A percentile compares a stretch with the other conserved stretches of the same genome.
Conservation (phyloP, 2,329 filamentous ascomycete genomes). For the Monosporascus ibericus region DNA sequence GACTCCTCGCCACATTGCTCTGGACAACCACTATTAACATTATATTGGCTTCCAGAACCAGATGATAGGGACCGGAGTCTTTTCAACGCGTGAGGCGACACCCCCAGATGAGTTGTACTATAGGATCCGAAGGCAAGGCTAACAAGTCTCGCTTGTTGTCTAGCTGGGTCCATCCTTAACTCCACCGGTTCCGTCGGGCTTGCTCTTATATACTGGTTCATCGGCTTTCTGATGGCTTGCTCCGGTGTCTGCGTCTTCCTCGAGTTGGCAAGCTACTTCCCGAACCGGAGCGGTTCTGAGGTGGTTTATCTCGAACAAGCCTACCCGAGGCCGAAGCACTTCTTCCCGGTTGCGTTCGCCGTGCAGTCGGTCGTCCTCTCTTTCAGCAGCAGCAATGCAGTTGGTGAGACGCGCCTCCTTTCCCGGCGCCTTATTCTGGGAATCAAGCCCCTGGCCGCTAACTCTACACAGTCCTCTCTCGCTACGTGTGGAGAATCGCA, state of each 20-base stretch:
- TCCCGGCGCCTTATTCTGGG: neutral
- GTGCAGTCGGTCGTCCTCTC: slow-evolving; percentile 50
- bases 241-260: slow-evolving; percentile 45
- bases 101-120: neutral
- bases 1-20: too few species aligned
- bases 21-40: too few species aligned
- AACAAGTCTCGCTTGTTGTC: too few species aligned
- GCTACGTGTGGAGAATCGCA: slow-evolving; percentile 56
- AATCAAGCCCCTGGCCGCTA: neutral
- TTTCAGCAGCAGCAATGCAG: slow-evolving; percentile 51
- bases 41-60: slow-evolving; percentile 26
- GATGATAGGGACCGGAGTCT: slow-evolving; percentile 59
- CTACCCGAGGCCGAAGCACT: slow-evolving; percentile 49
- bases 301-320: slow-evolving; percentile 55
- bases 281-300: slow-evolving; percentile 49
- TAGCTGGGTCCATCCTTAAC: slow-evolving; percentile 42
- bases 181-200: slow-evolving; percentile 48
- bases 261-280: slow-evolving; percentile 50
- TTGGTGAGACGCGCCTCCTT: slow-evolving; percentile 31
- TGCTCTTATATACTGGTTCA: slow-evolving; percentile 47
- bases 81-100: slow-evolving; percentile 30
- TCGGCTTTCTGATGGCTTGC: slow-evolving; percentile 43
- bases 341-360: slow-evolving; percentile 50
- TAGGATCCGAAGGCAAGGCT: too few species aligned
- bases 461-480: slow-evolving; percentile 43